These are phyloP conservation scores for Metarhizium robertsii DNA, from an alignment of 2,329 filamentous ascomycete species.

Conservation along the genomic window DNA sequence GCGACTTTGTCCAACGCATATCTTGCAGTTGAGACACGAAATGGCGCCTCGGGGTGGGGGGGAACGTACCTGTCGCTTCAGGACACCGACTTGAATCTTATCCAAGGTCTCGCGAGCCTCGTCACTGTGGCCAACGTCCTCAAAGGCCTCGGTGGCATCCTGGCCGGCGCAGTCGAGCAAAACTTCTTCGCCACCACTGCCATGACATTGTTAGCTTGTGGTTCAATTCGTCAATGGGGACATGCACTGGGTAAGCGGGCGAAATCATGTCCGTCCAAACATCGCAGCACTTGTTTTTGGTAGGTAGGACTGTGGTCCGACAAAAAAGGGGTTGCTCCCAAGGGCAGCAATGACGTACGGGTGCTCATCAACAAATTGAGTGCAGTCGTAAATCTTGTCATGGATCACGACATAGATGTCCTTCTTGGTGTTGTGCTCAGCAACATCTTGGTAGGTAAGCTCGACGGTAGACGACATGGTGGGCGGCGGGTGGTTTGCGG, in stretches of 20 bases:
- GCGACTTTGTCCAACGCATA: neutral
- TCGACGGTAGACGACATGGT: slow-evolving; percentile 27
- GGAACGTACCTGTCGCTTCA: slow-evolving; percentile 69
- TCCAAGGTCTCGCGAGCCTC: slow-evolving; percentile 93
- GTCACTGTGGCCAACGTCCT: slow-evolving; percentile 98
- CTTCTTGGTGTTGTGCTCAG: slow-evolving; percentile 85
- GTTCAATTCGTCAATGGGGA: neutral
- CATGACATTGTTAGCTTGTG: slow-evolving; percentile 4
- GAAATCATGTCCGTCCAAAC: too few species aligned
- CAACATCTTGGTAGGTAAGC: slow-evolving; percentile 72
- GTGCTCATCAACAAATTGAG: slow-evolving; percentile 93
- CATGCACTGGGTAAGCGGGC: neutral
- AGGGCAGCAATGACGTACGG: slow-evolving; percentile 47
- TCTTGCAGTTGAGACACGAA: neutral
- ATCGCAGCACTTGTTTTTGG: neutral
- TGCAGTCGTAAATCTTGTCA: slow-evolving; percentile 90
- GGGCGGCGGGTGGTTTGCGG: neutral
- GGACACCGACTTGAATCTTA: slow-evolving; percentile 59
- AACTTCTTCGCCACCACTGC: slow-evolving; percentile 94
- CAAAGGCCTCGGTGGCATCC: slow-evolving; percentile 95
- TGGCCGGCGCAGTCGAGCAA: slow-evolving; percentile 91
- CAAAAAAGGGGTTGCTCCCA: neutral
- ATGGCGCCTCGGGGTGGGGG: neutral
- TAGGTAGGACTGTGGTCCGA: neutral
- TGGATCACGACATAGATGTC: slow-evolving; percentile 87